Percentiles rank a stretch among this genome's conserved stretches.
These are phyloP conservation scores for Udeniomyces megalosporus DNA, from an alignment of 768 basidiomycete genomes.

Conservation along the genomic window DNA sequence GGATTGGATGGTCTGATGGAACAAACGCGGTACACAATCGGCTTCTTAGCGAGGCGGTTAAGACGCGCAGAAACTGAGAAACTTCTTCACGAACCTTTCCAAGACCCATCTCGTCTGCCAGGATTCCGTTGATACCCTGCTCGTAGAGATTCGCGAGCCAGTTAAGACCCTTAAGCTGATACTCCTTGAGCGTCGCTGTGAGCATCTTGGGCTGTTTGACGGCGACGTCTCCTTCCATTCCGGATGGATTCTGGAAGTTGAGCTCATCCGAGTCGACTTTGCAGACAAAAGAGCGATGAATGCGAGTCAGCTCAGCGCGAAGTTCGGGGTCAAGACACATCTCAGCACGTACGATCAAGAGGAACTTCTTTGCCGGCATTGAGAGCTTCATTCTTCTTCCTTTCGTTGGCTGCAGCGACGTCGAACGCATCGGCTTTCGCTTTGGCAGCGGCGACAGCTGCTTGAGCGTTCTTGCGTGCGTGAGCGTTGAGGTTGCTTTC, in stretches of 20 bases:
- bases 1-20: constrained; percentile 65
- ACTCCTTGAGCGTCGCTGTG: constrained; percentile 92
- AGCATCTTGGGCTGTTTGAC: constrained; percentile 89
- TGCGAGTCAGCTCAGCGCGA: no score
- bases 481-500: constrained; percentile 68
- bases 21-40: neutral
- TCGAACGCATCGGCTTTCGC: constrained; percentile 75
- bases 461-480: constrained; percentile 75
- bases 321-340: no score
- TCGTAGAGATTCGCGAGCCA: constrained; percentile 97
- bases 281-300: neutral
- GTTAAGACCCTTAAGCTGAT: constrained; percentile 92
- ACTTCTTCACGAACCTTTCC: constrained; percentile 30
- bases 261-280: constrained; percentile 89
- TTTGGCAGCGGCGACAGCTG: constrained; percentile 62
- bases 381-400: constrained; percentile 59
- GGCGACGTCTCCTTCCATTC: constrained; percentile 62
- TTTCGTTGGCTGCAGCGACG: constrained; percentile 56
- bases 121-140: constrained; percentile 97
- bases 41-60: neutral
- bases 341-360: constrained; percentile 7
- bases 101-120: constrained; percentile 95
- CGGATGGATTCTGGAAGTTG: constrained; percentile 97
- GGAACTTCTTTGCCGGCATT: neutral
- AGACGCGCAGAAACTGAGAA: neutral